Base-by-base conservation (phyloP, 495 filamentous ascomycete genomes). In the Penicillium verhagenii region DNA sequence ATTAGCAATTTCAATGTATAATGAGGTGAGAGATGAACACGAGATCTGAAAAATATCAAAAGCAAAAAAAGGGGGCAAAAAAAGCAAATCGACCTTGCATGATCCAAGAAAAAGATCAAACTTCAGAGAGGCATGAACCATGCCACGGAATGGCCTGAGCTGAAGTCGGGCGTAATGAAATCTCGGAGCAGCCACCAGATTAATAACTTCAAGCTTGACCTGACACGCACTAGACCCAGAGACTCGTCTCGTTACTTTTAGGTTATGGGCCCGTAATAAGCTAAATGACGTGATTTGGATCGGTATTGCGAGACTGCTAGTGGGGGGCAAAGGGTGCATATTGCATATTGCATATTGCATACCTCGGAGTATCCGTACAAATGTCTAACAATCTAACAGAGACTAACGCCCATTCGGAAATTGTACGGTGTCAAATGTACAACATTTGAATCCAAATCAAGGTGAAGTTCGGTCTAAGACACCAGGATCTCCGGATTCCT, bases 231-330 rank as follows among this genome's bases (percentile, higher is more conserved):
- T 47, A 47, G 44, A 47, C 26, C 24, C 14, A 29, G 31, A n/a
- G 31, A 28, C 35, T 24, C 16, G 49, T 9, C 37, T 29, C 21
- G 49, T 52, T 23, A 40, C 33, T 61, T 61, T 57, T 53, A 57
- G 35, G 51, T 61, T 58, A 43, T 54, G 50, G 47, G 38, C 50
- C 39, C 38, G 29, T 38, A 62, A 61, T 59, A 63, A 69, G 61
- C 65, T 66, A 20, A 53, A 71, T 71, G 72, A 67, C 68, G 70
- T 66, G 64, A 73, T 73, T 67, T 65, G 63, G 68, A 68, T 67
- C 66, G 61, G 28, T 59, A 73, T 72, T 61, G 65, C 67, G 64
- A 60, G 58, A 57, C 59, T 53, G 19, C 26, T 43, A 20, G 39
- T 21, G 39, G 6, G 39, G 39, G 10, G 39, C 19, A 4, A 4